Evolutionary conservation across 306 rosid genomes (phyloP), one percentile per base, ranked within the genome.

Genomic region (Lathyrus aphaca): DNA sequence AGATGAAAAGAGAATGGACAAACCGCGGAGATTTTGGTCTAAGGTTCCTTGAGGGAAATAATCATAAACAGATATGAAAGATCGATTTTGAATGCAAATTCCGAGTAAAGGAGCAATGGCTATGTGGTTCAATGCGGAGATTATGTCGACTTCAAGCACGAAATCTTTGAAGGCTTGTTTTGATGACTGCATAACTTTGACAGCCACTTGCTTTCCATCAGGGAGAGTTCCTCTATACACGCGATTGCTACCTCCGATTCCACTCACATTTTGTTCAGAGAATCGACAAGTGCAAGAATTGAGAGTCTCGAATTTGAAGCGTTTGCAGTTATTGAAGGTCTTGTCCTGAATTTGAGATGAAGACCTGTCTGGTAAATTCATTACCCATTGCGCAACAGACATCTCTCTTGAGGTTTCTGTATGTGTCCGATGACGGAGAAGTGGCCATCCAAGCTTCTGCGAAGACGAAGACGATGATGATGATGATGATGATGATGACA

Each of bases 371-470:
- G 98, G 98, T 64, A 93, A 85, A 80, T 68, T 86, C 96, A 93
- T 85, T 14, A 76, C 96, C 98, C 98, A 93, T 66, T 90, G 90
- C 56, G 90, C 96, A 15, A 90, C 98, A 23, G 98, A 86, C 69
- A 85, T 43, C 68, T 85, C 77, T 78, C 89, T 84, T 19, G 83
- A 66, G 43, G 66, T 71, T 32, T 8, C 69, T 48, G 89, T 78
- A 46, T 19, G 55, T 5, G 81, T 64, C 78, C 73, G 74, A 6
- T 75, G 74, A 6, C 78, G 80, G 38, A 87, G 88, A 48, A 93
- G 67, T 27, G 98, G 97, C 97, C 98, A 93, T 5, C 98, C 98
- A 3, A 82, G 90, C 71, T 64, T 85, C 60, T 68, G 78, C 69
- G 89, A 78, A 18, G 40, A 15, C 67, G 90, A 78, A 16, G 37